phyloP scores from a whole-genome alignment of 2,329 filamentous ascomycete genomes.

The Intubia oerlemansii region DNA sequence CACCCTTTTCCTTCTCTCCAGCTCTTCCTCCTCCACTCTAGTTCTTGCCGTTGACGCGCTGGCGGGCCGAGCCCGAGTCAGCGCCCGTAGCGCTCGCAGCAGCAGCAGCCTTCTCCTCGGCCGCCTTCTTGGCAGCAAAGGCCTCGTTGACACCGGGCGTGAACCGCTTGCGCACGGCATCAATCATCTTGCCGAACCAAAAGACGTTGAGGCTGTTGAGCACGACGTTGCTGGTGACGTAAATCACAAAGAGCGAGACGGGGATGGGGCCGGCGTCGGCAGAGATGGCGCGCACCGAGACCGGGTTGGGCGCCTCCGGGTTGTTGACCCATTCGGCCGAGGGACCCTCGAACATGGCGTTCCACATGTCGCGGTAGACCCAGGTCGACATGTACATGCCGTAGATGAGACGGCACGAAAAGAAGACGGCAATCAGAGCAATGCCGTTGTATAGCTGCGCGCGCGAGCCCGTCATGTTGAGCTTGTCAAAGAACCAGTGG shows the following conservation, averaged over 20 bases:
- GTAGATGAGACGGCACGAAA: constrained; percentile 56
- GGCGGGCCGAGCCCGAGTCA: too few relatives aligned
- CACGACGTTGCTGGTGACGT: constrained; percentile 47
- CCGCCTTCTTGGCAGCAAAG: constrained; percentile 9
- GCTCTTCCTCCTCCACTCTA: too few relatives aligned
- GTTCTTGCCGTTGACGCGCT: too few relatives aligned
- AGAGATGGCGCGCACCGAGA: constrained; percentile 25
- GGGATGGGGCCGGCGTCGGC: constrained; percentile 32
- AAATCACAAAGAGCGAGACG: constrained; percentile 45
- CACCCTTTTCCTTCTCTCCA: too few relatives aligned
- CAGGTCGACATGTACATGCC: constrained; percentile 50
- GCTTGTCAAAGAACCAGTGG: constrained; percentile 84
- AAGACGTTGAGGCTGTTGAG: constrained; percentile 62
- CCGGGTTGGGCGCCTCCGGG: constrained; percentile 11
- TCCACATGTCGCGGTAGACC: constrained; percentile 50
- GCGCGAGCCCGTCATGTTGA: constrained; percentile 54
- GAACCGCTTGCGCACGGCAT: constrained; percentile 58
- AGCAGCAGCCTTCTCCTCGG: background rate
- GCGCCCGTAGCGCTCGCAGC: too few relatives aligned
- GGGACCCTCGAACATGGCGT: constrained; percentile 25
- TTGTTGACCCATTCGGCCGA: constrained; percentile 9
- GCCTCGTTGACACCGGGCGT: too few relatives aligned
- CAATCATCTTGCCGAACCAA: constrained; percentile 79
- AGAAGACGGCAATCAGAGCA: constrained; percentile 50
- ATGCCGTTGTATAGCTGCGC: constrained; percentile 62